These are phyloP conservation scores for Solanum chacoense DNA, from an alignment of 305 asterid species.

Conservation along the genomic window DNA sequence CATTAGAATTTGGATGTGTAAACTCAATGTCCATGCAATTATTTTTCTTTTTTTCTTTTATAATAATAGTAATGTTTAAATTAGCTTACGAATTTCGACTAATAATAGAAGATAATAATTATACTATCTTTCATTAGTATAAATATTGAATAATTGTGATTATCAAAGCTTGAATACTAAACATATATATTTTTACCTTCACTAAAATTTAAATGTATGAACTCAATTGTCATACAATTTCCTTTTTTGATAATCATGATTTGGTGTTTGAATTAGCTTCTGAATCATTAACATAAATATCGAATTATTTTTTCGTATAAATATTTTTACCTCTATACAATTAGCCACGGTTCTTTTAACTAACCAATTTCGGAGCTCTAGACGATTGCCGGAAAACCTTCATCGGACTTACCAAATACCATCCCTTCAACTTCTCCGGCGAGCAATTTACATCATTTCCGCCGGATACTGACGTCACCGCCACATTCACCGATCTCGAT, in stretches of 20 bases:
- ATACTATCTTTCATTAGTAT: too few relatives aligned
- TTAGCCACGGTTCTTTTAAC: neutral
- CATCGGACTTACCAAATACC: slow-evolving; percentile 57
- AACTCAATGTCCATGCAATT: neutral
- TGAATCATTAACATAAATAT: too few relatives aligned
- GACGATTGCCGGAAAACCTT: slow-evolving; percentile 45
- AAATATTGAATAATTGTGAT: too few relatives aligned
- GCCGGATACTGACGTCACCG: slow-evolving; percentile 17
- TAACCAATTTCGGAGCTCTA: slow-evolving; percentile 24
- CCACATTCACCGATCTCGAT: slow-evolving; percentile 47
- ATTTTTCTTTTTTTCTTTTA: neutral
- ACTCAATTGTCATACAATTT: neutral
- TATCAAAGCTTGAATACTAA: too few relatives aligned
- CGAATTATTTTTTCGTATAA: neutral
- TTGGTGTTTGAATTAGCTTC: neutral
- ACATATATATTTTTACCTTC: neutral
- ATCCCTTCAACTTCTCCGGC: slow-evolving; percentile 23
- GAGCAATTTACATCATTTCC: neutral
- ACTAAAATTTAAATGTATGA: neutral
- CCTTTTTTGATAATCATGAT: too few relatives aligned
- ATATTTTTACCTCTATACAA: neutral
- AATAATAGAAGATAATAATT: too few relatives aligned
- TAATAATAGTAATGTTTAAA: neutral
- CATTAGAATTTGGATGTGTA: neutral
- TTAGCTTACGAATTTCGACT: neutral